These are phyloP conservation scores for Paramecium sexaurelia DNA, from an alignment of 73 alveolate species.

Conservation along the genomic window DNA sequence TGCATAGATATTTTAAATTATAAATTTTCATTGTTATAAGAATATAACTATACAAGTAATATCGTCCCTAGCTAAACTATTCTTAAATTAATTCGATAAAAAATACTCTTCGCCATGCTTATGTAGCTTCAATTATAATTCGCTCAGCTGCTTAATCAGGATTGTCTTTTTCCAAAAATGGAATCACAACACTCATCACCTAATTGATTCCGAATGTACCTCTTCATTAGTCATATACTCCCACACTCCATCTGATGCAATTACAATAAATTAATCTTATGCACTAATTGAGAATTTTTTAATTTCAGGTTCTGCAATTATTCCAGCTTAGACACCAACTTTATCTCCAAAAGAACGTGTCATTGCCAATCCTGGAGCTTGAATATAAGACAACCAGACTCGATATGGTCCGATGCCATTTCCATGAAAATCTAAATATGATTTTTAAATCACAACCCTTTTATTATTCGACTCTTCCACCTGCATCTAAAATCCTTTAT, in stretches of 20 bases:
- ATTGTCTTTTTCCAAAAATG: constrained; percentile 31
- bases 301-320: constrained; percentile 72
- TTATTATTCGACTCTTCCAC: constrained; percentile 75
- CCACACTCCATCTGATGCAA: constrained; percentile 88
- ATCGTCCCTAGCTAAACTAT: constrained; percentile 64
- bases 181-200: constrained; percentile 51
- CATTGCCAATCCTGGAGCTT: constrained; percentile 98
- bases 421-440: constrained; percentile 66
- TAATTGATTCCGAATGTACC: constrained; percentile 21
- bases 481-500: constrained; percentile 78
- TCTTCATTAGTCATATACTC: constrained; percentile 87
- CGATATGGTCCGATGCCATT: constrained; percentile 93
- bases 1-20: not conserved
- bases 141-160: constrained; percentile 31
- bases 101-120: constrained; percentile 53
- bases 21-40: constrained; percentile 13
- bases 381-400: constrained; percentile 90
- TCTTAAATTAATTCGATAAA: not conserved
- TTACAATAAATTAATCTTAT: constrained; percentile 52
- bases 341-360: constrained; percentile 95
- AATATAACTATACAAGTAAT: constrained; percentile 68
- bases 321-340: constrained; percentile 93
- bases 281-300: not conserved
- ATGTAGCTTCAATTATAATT: not conserved
- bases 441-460: constrained; percentile 71